phyloP scores from a whole-genome alignment of 306 rosid species.

The Malus fusca region DNA sequence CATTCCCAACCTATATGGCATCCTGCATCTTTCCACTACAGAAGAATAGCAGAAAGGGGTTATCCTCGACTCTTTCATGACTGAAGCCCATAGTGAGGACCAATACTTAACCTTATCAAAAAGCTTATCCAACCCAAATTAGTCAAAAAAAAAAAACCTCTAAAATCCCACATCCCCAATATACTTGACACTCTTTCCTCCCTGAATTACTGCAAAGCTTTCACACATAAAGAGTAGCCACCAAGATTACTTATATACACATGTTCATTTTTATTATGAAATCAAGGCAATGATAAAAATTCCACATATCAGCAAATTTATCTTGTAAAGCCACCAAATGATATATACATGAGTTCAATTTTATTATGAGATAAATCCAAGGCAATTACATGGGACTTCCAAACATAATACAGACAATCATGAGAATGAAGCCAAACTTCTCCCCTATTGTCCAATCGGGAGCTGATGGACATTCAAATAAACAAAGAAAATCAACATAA shows the following conservation, averaged over 20 bases:
- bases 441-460: background rate
- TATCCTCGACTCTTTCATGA: background rate
- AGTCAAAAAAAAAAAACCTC: background rate
- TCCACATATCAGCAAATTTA: background rate
- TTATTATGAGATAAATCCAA: background rate
- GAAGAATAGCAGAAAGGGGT: background rate
- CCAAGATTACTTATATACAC: background rate
- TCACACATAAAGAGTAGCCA: background rate
- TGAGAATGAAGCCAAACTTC: background rate
- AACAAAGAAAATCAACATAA: conserved; percentile 11
- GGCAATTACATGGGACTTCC: background rate
- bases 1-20: background rate
- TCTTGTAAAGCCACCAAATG: background rate
- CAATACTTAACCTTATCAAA: background rate
- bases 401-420: background rate
- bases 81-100: background rate
- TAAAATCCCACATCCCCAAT: background rate
- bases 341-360: background rate
- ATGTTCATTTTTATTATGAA: background rate
- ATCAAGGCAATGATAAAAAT: background rate
- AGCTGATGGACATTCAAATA: background rate
- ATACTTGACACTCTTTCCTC: background rate
- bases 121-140: background rate
- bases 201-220: background rate
- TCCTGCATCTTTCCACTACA: background rate